Base-by-base conservation (phyloP, 352 stramenopile species). In the Blastocystis sp. region DNA sequence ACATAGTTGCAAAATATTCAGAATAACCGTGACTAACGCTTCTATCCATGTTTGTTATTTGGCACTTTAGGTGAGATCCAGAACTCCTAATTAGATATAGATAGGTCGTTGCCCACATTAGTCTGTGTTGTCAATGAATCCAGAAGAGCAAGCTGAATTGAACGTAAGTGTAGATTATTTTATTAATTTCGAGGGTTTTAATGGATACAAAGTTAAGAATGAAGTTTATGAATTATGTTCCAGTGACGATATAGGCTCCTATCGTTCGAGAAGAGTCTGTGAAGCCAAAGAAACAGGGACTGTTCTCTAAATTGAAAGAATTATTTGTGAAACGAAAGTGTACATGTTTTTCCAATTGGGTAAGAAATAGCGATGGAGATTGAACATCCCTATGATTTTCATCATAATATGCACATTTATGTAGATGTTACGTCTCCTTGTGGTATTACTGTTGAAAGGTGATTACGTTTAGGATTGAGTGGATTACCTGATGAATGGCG, bases 401-500 rank as follows among this genome's bases (percentile, higher is more conserved):
- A 90, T 59, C 90, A 92, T 68, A 78, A 91, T 24, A 84, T 66
- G 15, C 90, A 91, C 33, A 90, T 91, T 37, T 87, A 90, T 68
- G 81, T 89, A 19, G 90, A 92, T 80, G 48, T 68, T 22, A 73
- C 58, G 37, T 90, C 90, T 24, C 90, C 84, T 69, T 81, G 27
- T 30, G 70, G 70, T 81, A 64, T 6, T 19, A n/a, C 0, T 37
- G 48, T 24, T 9, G 35, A 0, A 13, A n/a, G 17, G 90, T 89
- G 70, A 3, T 70, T 79, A 19, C 54, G 4, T 37, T 76, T 88
- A 64, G 91, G 91, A 33, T 93, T 92, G 59, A 91, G 54, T 54
- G 91, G 91, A 33, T 73, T 93, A 6, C 91, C 91, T 27, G 27
- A 90, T 27, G 90, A 87, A 42, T 93, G 91, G 91, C 60, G 87